These are phyloP conservation scores for Stropharia rugosoannulata DNA, from an alignment of 768 basidiomycete species.

Conservation along the genomic window DNA sequence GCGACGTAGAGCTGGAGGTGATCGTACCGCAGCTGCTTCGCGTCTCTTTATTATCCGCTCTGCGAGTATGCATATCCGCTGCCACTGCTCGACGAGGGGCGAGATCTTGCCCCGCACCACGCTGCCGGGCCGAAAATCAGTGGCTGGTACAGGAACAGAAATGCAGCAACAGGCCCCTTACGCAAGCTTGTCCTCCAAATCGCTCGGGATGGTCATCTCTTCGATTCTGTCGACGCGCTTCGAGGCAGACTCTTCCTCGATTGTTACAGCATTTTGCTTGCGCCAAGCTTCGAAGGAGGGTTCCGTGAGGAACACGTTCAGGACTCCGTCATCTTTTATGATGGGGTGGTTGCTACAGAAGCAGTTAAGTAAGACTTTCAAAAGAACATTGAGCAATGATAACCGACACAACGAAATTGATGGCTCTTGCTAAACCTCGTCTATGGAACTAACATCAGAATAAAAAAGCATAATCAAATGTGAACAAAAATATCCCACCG, in stretches of 20 bases:
- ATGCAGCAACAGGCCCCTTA: constrained; percentile 28
- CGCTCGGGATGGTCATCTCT: constrained; percentile 91
- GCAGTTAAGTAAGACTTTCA: background rate
- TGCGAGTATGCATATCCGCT: constrained; percentile 80
- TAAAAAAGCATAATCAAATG: background rate
- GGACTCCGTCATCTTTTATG: constrained; percentile 81
- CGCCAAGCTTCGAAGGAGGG: constrained; percentile 87
- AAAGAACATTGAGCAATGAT: background rate
- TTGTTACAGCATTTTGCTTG: constrained; percentile 69
- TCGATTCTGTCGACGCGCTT: constrained; percentile 79
- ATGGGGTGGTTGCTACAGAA: constrained; percentile 81
- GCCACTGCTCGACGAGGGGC: constrained; percentile 87
- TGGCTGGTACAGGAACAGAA: constrained; percentile 1
- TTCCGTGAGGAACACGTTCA: constrained; percentile 81
- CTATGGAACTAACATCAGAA: constrained; percentile 33
- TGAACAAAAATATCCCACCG: constrained; percentile 38
- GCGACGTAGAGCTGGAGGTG: constrained; percentile 60
- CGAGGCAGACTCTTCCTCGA: constrained; percentile 86
- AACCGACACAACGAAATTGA: constrained; percentile 75
- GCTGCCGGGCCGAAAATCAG: constrained; percentile 36
- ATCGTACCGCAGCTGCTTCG: constrained; percentile 89
- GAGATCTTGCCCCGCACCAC: constrained; percentile 74
- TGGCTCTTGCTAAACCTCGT: constrained; percentile 75
- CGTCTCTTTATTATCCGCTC: constrained; percentile 90
- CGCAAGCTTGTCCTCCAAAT: constrained; percentile 89